These are phyloP conservation scores for Metschnikowia chrysomelidarum DNA, from an alignment of 805 yeast species.

Conservation along the genomic window DNA sequence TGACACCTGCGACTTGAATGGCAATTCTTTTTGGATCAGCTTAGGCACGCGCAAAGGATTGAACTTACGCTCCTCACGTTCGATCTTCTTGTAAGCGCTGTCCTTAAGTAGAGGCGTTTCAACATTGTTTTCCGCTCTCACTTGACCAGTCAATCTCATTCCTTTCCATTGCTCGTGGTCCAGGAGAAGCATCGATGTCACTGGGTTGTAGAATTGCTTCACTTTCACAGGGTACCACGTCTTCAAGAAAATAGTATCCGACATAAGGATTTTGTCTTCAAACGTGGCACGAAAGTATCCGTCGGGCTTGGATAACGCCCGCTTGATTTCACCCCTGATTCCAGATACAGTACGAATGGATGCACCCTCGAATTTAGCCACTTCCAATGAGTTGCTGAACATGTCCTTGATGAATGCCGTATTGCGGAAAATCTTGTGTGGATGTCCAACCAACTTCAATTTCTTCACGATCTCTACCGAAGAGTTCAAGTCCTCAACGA, in stretches of 20 bases:
- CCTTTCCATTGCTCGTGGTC: slow-evolving; percentile 92
- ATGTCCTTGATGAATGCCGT: slow-evolving; percentile 97
- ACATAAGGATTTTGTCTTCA: slow-evolving; percentile 90
- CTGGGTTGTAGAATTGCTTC: slow-evolving; percentile 92
- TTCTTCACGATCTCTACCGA: slow-evolving; percentile 92
- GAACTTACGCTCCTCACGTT: slow-evolving; percentile 80
- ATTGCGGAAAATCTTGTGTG: slow-evolving; percentile 88
- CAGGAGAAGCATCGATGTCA: slow-evolving; percentile 76
- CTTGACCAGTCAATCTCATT: slow-evolving; percentile 92
- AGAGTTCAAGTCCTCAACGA: slow-evolving; percentile 89
- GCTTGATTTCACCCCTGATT: slow-evolving; percentile 93
- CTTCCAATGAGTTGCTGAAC: slow-evolving; percentile 91
- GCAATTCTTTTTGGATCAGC: slow-evolving; percentile 70
- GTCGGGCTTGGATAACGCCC: slow-evolving; percentile 91
- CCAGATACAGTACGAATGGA: slow-evolving; percentile 96
- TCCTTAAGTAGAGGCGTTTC: slow-evolving; percentile 58
- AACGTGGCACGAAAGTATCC: slow-evolving; percentile 96
- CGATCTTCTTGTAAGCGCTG: slow-evolving; percentile 64
- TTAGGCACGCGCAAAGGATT: slow-evolving; percentile 86
- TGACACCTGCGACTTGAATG: slow-evolving; percentile 89
- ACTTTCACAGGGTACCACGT: slow-evolving; percentile 97
- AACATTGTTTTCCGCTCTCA: slow-evolving; percentile 71
- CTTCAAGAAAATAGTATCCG: slow-evolving; percentile 84
- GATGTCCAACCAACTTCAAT: slow-evolving; percentile 91
- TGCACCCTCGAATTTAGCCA: slow-evolving; percentile 98